Base-by-base conservation (phyloP, 768 basidiomycete genomes). In the Hygrophoropsis aurantiaca region DNA sequence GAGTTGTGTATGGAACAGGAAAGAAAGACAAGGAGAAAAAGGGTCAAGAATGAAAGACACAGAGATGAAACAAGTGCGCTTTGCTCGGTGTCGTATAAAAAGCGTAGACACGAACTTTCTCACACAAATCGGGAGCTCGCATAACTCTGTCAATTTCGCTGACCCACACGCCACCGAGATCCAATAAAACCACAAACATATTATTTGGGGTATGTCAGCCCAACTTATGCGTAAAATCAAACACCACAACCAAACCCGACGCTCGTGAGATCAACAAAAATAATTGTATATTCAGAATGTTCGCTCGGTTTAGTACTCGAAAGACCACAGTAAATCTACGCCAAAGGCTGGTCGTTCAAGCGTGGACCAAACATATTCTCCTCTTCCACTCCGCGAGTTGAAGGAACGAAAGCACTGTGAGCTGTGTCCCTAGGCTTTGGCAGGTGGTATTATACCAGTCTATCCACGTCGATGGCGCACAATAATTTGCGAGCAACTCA, bases 371-470 rank as follows among this genome's bases (percentile, higher is more conserved):
- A 79, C 68, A 64, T 46, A 30, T 37, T 56, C 40, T 26, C 15
- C 59, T 87, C 78, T 87, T 73, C 86, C 86, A 87, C 83, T 50
- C 64, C 72, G 72, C 84, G 73, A 81, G 85, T 85, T 78, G 66
- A 82, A 81, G 85, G 67, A 78, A 86, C 85, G 84, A 88, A 77
- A 80, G 86, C 85, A 84, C 56, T 50, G 67, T 62, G 54, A 61
- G 82, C 86, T 74, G 67, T 88, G 85, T 85, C 72, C 78, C 86
- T 79, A 85, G 86, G 85, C 85, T 77, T 71, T 64, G 71, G 82
- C 71, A 72, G 72, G 83, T 87, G 85, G 85, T 30, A 30, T 30
- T 13, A 30, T 30, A 30, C 13, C 27, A 6, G 27, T 6, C 27
- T 7, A 7, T 30, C 27, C 7, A 7, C 13, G 27, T 30, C 27